phyloP scores from a whole-genome alignment of 306 rosid species.

The Glycine soja region DNA sequence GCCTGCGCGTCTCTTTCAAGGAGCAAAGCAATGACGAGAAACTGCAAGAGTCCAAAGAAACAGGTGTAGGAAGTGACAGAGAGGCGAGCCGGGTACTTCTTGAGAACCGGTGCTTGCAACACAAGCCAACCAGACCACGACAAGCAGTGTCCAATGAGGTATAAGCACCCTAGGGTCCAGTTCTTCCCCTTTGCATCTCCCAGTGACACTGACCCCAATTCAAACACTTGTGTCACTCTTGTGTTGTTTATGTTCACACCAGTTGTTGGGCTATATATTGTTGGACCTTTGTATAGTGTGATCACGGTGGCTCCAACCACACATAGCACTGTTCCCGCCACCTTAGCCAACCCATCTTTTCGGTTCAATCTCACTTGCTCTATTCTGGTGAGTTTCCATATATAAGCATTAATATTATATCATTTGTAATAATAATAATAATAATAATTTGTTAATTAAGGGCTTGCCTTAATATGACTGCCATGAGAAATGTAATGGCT shows the following conservation, averaged over 20 bases:
- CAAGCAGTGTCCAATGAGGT: constrained; percentile 88
- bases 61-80: constrained; percentile 94
- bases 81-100: constrained; percentile 97
- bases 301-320: constrained; percentile 93
- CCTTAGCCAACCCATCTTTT: constrained; percentile 84
- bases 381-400: constrained; percentile 52
- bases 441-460: too few relatives aligned
- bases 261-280: constrained; percentile 75
- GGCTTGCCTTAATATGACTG: constrained; percentile 50
- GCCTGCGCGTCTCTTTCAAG: constrained; percentile 77
- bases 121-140: constrained; percentile 99
- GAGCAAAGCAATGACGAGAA: constrained; percentile 67
- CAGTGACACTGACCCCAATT: constrained; percentile 4
- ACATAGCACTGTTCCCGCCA: constrained; percentile 76
- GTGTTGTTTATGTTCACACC: constrained; percentile 41
- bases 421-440: too few relatives aligned
- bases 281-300: constrained; percentile 90
- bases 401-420: too few relatives aligned
- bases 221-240: constrained; percentile 11
- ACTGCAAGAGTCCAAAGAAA: constrained; percentile 92
- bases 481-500: constrained; percentile 98
- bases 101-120: constrained; percentile 86
- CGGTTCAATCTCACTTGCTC: constrained; percentile 79
- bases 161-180: constrained; percentile 92
- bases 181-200: constrained; percentile 87